Evolutionary conservation across 257 asterid genomes (phyloP).

Genomic region (Fraxinus quadrangulata): DNA sequence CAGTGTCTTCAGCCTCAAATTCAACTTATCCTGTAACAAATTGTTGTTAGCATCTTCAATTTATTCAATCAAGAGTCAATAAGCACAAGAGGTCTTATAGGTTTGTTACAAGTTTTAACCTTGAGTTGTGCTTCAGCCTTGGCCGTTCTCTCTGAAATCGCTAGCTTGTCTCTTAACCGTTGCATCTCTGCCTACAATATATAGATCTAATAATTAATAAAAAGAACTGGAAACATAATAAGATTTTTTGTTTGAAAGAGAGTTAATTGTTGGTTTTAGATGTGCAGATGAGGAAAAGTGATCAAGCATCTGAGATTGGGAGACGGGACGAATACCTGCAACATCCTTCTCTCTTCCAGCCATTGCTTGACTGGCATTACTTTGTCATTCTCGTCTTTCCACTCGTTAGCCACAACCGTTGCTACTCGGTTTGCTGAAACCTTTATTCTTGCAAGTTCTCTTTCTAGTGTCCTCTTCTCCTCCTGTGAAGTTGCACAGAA

Average conservation of each 20-base stretch:
- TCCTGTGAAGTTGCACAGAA: constrained; percentile 49
- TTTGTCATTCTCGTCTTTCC: constrained; percentile 91
- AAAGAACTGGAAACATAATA: not conserved
- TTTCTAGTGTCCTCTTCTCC: constrained; percentile 80
- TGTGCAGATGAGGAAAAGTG: not conserved
- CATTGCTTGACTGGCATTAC: constrained; percentile 97
- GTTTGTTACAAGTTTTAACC: constrained; percentile 37
- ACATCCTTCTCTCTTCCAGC: constrained; percentile 85
- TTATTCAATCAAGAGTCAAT: constrained; percentile 10
- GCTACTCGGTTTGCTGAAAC: constrained; percentile 88
- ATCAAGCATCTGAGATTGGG: not conserved
- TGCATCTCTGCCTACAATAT: constrained; percentile 78
- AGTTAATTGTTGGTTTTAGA: not conserved
- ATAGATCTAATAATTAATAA: constrained; percentile 17
- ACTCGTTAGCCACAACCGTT: constrained; percentile 78
- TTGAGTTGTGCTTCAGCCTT: constrained; percentile 85
- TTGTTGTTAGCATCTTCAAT: constrained; percentile 10
- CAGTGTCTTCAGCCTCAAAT: constrained; percentile 77
- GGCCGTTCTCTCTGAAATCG: constrained; percentile 68
- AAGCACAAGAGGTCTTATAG: not conserved
- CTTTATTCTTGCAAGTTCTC: constrained; percentile 86
- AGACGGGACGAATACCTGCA: constrained; percentile 54
- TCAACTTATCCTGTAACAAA: constrained; percentile 70
- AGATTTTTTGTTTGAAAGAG: not conserved
- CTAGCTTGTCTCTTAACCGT: constrained; percentile 72